Percentiles rank a stretch among this genome's conserved stretches.
Evolutionary conservation across 116 monocot species (phyloP).

Genomic region (Trichopus zeylanicus): DNA sequence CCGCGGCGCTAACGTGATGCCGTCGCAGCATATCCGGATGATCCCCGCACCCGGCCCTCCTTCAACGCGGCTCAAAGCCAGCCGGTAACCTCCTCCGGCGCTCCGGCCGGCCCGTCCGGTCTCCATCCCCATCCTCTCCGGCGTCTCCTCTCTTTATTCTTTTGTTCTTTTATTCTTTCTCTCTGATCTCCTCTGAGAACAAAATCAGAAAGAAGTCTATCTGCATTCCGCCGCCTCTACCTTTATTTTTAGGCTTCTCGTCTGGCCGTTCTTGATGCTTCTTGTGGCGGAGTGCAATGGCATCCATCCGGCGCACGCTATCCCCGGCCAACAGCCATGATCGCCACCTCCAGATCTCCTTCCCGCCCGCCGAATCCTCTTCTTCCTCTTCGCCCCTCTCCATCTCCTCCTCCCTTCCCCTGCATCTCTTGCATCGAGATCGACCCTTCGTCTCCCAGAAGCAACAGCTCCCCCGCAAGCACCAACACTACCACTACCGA

Average conservation of each 20-base stretch:
- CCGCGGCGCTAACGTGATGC: too few relatives aligned
- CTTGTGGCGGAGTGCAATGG: conserved; percentile 6
- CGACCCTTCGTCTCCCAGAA: neutral
- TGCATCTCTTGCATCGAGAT: neutral
- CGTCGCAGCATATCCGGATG: too few relatives aligned
- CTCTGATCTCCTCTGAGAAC: too few relatives aligned
- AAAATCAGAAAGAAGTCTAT: too few relatives aligned
- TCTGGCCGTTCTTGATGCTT: neutral
- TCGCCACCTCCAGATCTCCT: neutral
- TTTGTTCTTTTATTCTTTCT: too few relatives aligned
- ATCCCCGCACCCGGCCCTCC: too few relatives aligned
- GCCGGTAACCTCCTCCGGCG: too few relatives aligned
- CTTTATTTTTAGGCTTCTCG: neutral
- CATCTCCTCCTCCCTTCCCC: neutral
- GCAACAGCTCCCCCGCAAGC: neutral
- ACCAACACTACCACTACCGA: conserved; percentile 10
- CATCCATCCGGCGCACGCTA: conserved; percentile 26
- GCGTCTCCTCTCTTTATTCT: too few relatives aligned
- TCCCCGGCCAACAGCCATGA: conserved; percentile 14
- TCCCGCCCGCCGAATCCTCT: neutral
- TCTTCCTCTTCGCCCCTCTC: conserved; percentile 1
- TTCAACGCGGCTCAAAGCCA: too few relatives aligned
- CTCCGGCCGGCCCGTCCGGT: too few relatives aligned
- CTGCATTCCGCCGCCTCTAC: too few relatives aligned
- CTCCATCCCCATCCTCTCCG: too few relatives aligned